Evolutionary conservation across 148 eudicot species (phyloP).

Genomic region (Nepenthes mirabilis): DNA sequence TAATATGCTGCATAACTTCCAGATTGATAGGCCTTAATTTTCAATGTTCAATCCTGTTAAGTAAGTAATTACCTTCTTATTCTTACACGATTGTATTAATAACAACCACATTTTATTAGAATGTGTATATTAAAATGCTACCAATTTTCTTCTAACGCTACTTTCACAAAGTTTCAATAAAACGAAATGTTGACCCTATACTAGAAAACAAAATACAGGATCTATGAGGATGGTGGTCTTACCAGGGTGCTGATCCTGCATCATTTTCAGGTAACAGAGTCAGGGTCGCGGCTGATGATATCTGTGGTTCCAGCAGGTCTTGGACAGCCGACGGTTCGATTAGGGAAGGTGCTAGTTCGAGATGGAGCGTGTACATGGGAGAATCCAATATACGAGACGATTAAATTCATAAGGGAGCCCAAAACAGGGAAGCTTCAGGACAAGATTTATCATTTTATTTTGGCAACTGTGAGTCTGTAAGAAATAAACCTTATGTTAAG

Average conservation of each 20-base stretch:
- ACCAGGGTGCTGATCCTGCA: slow-evolving; percentile 5
- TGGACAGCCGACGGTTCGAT: slow-evolving; percentile 79
- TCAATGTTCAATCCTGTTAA: too few species aligned
- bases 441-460: slow-evolving; percentile 58
- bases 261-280: slow-evolving; percentile 52
- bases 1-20: not conserved
- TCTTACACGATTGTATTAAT: too few species aligned
- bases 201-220: not conserved
- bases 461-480: slow-evolving; percentile 51
- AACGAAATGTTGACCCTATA: too few species aligned
- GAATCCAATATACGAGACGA: slow-evolving; percentile 74
- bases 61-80: too few species aligned
- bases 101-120: too few species aligned
- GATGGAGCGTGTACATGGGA: slow-evolving; percentile 88
- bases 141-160: too few species aligned
- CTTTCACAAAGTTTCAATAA: too few species aligned
- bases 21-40: too few species aligned
- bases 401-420: slow-evolving; percentile 52
- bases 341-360: slow-evolving; percentile 50
- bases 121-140: too few species aligned
- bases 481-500: not conserved
- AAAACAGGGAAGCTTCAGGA: slow-evolving; percentile 64
- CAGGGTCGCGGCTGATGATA: slow-evolving; percentile 49
- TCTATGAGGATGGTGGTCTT: not conserved
- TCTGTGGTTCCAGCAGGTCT: slow-evolving; percentile 76